Evolutionary conservation across 148 eudicot species (phyloP).

Genomic region (Spergularia bocconei): DNA sequence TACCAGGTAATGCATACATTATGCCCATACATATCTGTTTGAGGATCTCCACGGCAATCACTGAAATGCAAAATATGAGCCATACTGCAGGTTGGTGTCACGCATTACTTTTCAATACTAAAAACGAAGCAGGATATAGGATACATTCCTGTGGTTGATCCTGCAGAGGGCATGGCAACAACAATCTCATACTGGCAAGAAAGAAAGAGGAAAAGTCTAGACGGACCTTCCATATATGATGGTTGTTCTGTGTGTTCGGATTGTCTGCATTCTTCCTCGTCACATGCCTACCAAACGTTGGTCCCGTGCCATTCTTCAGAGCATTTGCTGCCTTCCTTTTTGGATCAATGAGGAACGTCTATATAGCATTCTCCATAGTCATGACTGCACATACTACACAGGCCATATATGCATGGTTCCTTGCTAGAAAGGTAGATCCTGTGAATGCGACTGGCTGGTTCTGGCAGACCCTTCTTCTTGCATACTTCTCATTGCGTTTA

Average conservation of each 20-base stretch:
- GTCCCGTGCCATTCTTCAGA: slow-evolving; percentile 48
- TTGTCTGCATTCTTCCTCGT: slow-evolving; percentile 51
- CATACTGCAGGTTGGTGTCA: slow-evolving; percentile 42
- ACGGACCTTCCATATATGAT: slow-evolving; percentile 64
- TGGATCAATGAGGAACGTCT: slow-evolving; percentile 40
- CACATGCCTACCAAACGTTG: slow-evolving; percentile 57
- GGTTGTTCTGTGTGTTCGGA: slow-evolving; percentile 61
- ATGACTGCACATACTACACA: slow-evolving; percentile 50
- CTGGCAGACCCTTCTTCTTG: slow-evolving; percentile 66
- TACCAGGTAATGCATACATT: slow-evolving; percentile 45
- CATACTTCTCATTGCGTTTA: slow-evolving; percentile 51
- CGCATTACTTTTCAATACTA: slow-evolving; percentile 69
- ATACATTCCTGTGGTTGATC: slow-evolving; percentile 60
- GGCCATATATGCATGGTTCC: slow-evolving; percentile 63
- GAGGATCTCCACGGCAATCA: background rate
- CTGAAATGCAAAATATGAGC: too few species aligned
- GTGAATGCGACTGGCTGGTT: slow-evolving; percentile 68
- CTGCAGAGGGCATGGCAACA: slow-evolving; percentile 66
- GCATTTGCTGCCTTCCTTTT: slow-evolving; percentile 38
- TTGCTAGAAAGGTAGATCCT: slow-evolving; percentile 65
- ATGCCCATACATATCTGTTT: too few species aligned
- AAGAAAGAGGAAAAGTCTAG: slow-evolving; percentile 47
- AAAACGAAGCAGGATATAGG: slow-evolving; percentile 77
- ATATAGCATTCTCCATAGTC: slow-evolving; percentile 33
- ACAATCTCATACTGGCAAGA: slow-evolving; percentile 67